Conservation (phyloP, 805 yeast genomes). For the Kodamaea neixiangensis region DNA sequence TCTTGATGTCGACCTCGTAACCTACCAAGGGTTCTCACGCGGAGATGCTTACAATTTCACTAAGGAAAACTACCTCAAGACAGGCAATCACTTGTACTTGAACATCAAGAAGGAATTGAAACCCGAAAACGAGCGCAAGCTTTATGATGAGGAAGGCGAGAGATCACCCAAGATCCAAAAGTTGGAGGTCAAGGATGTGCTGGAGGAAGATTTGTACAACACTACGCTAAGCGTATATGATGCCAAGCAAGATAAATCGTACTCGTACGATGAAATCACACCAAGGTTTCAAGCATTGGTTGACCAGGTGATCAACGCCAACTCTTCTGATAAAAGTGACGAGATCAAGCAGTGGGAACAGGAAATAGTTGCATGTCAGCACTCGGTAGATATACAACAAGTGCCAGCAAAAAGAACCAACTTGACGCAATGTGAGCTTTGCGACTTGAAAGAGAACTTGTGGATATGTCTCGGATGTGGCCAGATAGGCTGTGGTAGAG, state of each 20-base stretch:
- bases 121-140: conserved; percentile 31
- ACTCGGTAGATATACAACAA: conserved; percentile 60
- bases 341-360: conserved; percentile 92
- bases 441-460: conserved; percentile 72
- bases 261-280: conserved; percentile 25
- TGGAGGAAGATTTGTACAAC: conserved; percentile 65
- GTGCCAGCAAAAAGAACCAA: conserved; percentile 5
- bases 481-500: conserved; percentile 89
- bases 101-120: conserved; percentile 57
- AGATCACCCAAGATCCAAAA: conserved; percentile 53
- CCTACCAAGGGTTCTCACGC: conserved; percentile 71
- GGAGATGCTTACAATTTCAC: conserved; percentile 49
- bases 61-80: conserved; percentile 50
- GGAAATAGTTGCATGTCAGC: conserved; percentile 79
- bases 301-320: conserved; percentile 51
- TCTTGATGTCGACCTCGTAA: conserved; percentile 71
- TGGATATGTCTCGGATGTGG: conserved; percentile 97
- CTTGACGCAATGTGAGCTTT: conserved; percentile 50
- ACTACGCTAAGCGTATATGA: conserved; percentile 44
- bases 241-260: conserved; percentile 28
- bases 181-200: conserved; percentile 63
- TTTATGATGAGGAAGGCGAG: conserved; percentile 25
- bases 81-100: conserved; percentile 58
- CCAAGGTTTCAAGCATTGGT: conserved; percentile 31
- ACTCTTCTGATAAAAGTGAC: conserved; percentile 59